Evolutionary conservation across 2,329 filamentous ascomycete species (phyloP), one percentile per base, ranked within the genome.

Genomic region (Boeremia lycopersici): DNA sequence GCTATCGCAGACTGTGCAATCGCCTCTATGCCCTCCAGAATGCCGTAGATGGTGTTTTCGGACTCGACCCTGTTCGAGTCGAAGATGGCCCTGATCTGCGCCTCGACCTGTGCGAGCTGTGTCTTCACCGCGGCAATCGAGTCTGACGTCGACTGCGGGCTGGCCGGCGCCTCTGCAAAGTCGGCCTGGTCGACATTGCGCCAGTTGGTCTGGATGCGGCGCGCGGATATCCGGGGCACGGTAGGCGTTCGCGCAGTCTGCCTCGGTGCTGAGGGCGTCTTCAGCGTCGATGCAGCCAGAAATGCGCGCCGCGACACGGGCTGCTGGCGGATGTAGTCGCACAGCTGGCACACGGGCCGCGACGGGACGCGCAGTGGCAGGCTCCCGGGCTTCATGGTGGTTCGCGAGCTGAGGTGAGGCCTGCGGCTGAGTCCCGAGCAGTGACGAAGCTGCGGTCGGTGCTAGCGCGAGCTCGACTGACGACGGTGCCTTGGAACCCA

Each of bases 321-420:
- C 62, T 69, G 68, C 60, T 60, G 70, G 48, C 61, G 42, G 31
- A 71, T 64, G 61, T 64, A 69, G 53, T 69, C 67, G 62, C 71
- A 74, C 56, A 72, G 55, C 53, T 73, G 70, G 58, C 71, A 74
- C 13, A 71, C 56, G 34, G 68, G 63, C 57, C 67, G 70, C 58
- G 71, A 57, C 15, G 42, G 67, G 31, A 59, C 49, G 53, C 70
- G 70, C 55, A 70, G 48, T 55, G 70, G 61, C 53, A 70, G 55
- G 29, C 53, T 43, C 26, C 56, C 58, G 45, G 70, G 62, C 49
- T 71, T 69, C 71, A 74, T 74, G 48, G 63, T 49, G 57, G 42
- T 41, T 25, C 54, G 45, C 31, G 39, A 15, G 40, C 26, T 33
- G 48, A 34, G 36, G 33, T 33, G 46, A 38, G 13, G 39, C 17